Evolutionary conservation across 2,329 filamentous ascomycete species (phyloP), one percentile per base, ranked within the genome.

Genomic region (Hymenoscyphus linearis): DNA sequence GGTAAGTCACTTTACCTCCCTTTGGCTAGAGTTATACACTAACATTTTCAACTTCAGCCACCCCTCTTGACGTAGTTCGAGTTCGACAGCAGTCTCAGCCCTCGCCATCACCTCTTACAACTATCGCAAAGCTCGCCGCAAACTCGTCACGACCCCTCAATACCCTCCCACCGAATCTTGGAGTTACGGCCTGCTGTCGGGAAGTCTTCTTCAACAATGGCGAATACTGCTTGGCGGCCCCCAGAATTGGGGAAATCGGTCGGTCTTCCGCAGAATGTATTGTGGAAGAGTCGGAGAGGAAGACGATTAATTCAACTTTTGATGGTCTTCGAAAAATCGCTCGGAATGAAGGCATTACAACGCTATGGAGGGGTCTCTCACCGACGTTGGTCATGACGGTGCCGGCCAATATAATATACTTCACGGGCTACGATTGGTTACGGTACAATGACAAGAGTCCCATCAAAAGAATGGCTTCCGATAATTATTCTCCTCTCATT

Each of bases 321-420:
- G 95, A 99, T 71, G 95, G 92, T 0, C 76, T 99, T 63, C 86
- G 88, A 65, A 99, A 99, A 79, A 99, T 99, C 70, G 92, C 95
- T 16, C 86, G 91, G 55, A 92, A 98, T 73, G 95, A 99, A 77
- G 95, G 95, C 1, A 72, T 92, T 13, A 83, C 84, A 27, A 95
- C 93, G 1, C 77, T 99, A 37, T 99, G 95, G 93, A 85, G 95
- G 64, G 95, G 95, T 0, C 79, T 99, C 4, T 96, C 90, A n/a
- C 93, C 95, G 0, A 99, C 95, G 0, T 78, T 99, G 25, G 83
- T 92, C 66, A 99, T 99, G 95, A 87, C 92, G 0, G 84, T 99
- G 5, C 95, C 95, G 0, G 91, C 87, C 27, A 99, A 99, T 73
- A 95, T 99, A 67, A 98, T 99, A 67, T 99, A 99, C 76, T 97